Evolutionary conservation across 192 early-diverging fungal species (phyloP), one percentile per base, ranked within the genome.

Genomic region (Entophlyctis luteolus): DNA sequence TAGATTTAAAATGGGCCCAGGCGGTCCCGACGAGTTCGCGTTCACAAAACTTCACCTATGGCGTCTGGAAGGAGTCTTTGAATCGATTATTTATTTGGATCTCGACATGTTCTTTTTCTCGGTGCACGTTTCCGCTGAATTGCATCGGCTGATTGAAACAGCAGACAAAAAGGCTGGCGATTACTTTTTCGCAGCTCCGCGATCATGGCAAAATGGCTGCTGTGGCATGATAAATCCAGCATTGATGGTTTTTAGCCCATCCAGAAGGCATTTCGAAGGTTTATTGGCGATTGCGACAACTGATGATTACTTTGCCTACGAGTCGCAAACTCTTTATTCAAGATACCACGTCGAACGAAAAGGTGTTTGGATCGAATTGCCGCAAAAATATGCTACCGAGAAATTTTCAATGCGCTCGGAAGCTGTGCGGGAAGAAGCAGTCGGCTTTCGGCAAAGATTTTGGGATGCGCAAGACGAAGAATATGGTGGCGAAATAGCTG

Each of bases 51-150:
- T 20, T 3, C 57, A 59, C 16, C 37, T 59, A 39, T 59, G 33
- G 35, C 37, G 37, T 34, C n/a, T 59, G 1, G 57, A 59, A 8
- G 37, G 35, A 1, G n/a, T 59, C 0, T 59, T 34, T 42, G 57
- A 59, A 18, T n/a, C 16, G 25, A 59, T 59, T 23, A n/a, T 59
- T 4, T 59, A 59, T 39, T 12, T 42, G 33, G 57, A 59, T 28
- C 23, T 22, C 12, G 57, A 59, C 28, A n/a, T 59, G 37, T 42
- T 59, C 0, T 59, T 34, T n/a, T 42, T 59, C 38, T n/a, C n/a
- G n/a, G n/a, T n/a, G n/a, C n/a, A n/a, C n/a, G n/a, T n/a, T 42
- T 23, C 14, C 14, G n/a, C 39, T 8, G n/a, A 42, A 42, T n/a
- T n/a, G 10, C n/a, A n/a, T 8, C 8, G n/a, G 39, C n/a, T 42